phyloP scores from a whole-genome alignment of 768 basidiomycete genomes.

The Lentinula sp. region DNA sequence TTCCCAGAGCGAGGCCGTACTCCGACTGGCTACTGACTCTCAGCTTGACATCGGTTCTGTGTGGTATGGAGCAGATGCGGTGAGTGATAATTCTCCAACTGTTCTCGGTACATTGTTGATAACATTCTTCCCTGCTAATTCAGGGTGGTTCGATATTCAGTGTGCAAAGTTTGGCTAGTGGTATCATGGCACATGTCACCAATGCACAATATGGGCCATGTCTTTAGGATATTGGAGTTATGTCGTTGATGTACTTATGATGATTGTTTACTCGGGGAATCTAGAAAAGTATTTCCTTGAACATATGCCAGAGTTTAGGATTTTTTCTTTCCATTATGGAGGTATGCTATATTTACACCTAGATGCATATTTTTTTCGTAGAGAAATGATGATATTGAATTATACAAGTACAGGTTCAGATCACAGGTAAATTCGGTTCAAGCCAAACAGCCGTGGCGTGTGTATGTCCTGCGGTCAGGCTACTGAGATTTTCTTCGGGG shows the following conservation, averaged over 20 bases:
- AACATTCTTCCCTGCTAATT: neutral
- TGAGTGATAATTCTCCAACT: slow-evolving; percentile 5
- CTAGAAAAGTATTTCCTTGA: too few species aligned
- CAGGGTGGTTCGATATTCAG: slow-evolving; percentile 39
- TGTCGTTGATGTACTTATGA: too few species aligned
- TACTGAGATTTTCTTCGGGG: slow-evolving; percentile 29
- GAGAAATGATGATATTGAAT: too few species aligned
- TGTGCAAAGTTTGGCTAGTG: slow-evolving; percentile 36
- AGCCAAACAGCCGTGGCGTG: too few species aligned
- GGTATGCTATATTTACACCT: too few species aligned
- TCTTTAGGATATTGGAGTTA: neutral
- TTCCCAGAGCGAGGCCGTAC: slow-evolving; percentile 36
- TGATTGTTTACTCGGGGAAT: too few species aligned
- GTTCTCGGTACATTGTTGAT: neutral
- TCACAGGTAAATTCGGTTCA: too few species aligned
- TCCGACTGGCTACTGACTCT: slow-evolving; percentile 34
- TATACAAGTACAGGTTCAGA: too few species aligned
- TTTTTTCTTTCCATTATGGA: too few species aligned
- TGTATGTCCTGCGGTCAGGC: slow-evolving; percentile 12
- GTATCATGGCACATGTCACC: slow-evolving; percentile 33
- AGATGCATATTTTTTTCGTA: too few species aligned
- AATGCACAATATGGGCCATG: slow-evolving; percentile 40
- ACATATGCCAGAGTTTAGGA: too few species aligned
- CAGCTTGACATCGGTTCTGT: slow-evolving; percentile 37
- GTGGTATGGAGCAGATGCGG: slow-evolving; percentile 33